Conservation (phyloP, 345 rosid genomes). For the Lumnitzera littorea region DNA sequence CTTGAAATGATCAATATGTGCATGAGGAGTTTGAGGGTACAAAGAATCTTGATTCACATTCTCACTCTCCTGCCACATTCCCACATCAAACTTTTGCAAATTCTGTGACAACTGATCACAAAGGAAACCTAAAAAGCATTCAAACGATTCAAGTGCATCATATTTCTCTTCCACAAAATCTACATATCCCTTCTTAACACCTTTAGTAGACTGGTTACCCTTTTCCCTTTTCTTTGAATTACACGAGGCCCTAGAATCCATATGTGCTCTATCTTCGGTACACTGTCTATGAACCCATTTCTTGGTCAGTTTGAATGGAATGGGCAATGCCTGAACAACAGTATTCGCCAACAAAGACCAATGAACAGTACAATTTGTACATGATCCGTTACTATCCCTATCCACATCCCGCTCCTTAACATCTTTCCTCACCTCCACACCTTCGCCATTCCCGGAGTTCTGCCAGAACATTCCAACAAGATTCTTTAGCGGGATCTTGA, state of each 20-base stretch:
- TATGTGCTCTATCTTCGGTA: slow-evolving; percentile 29
- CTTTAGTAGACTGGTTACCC: slow-evolving; percentile 13
- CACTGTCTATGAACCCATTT: slow-evolving; percentile 34
- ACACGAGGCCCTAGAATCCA: slow-evolving; percentile 21
- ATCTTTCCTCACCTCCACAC: slow-evolving; percentile 28
- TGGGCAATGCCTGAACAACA: slow-evolving; percentile 58
- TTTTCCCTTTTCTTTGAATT: slow-evolving; percentile 22
- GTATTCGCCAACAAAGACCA: slow-evolving; percentile 71
- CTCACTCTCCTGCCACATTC: slow-evolving; percentile 32
- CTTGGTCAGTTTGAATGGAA: slow-evolving; percentile 47
- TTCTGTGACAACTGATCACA: slow-evolving; percentile 51
- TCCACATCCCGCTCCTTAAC: slow-evolving; percentile 27
- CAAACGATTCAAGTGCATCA: slow-evolving; percentile 40
- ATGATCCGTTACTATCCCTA: slow-evolving; percentile 41
- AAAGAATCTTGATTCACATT: slow-evolving; percentile 19
- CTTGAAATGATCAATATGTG: slow-evolving; percentile 40
- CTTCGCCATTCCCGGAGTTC: slow-evolving; percentile 30
- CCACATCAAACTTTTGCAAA: slow-evolving; percentile 60
- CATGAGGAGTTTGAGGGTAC: slow-evolving; percentile 12
- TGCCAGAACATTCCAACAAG: slow-evolving; percentile 40
- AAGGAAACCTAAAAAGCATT: slow-evolving; percentile 45
- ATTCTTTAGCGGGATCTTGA: slow-evolving; percentile 50
- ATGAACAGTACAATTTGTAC: slow-evolving; percentile 57
- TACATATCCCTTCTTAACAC: slow-evolving; percentile 7
- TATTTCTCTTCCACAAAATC: slow-evolving; percentile 30